Evolutionary conservation across 208 protist genomes (phyloP).

Genomic region (Trypanosoma melophagium): DNA sequence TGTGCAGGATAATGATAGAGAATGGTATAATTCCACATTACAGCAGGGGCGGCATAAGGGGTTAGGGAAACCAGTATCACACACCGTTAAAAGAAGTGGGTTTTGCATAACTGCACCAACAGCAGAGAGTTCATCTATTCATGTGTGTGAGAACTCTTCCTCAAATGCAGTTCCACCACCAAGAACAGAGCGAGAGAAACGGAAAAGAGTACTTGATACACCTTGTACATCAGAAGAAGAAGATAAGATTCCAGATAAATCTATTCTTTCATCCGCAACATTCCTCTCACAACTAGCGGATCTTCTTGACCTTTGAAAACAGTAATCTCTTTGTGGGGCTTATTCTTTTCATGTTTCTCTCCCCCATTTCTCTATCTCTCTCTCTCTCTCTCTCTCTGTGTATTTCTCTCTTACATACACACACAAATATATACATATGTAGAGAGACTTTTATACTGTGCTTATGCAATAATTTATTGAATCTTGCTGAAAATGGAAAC

Average conservation of each 20-base stretch:
- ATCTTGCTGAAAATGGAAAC: too few relatives aligned
- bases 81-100: too few relatives aligned
- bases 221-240: background rate
- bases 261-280: background rate
- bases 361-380: background rate
- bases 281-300: slow-evolving; percentile 21
- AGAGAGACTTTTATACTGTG: too few relatives aligned
- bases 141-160: too few relatives aligned
- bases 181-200: background rate
- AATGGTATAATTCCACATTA: background rate
- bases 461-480: too few relatives aligned
- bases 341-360: slow-evolving; percentile 1
- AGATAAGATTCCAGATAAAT: background rate
- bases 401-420: too few relatives aligned
- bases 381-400: too few relatives aligned
- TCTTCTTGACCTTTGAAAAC: slow-evolving; percentile 15
- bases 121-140: too few relatives aligned
- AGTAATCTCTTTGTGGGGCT: background rate
- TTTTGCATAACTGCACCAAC: too few relatives aligned
- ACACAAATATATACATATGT: too few relatives aligned
- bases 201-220: slow-evolving; percentile 1
- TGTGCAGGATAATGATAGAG: background rate
- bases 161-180: too few relatives aligned
- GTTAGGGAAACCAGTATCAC: too few relatives aligned
- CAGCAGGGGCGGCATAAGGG: background rate